These are phyloP conservation scores for Nakazawaea siamensis DNA, from an alignment of 805 yeast species.

Conservation along the genomic window DNA sequence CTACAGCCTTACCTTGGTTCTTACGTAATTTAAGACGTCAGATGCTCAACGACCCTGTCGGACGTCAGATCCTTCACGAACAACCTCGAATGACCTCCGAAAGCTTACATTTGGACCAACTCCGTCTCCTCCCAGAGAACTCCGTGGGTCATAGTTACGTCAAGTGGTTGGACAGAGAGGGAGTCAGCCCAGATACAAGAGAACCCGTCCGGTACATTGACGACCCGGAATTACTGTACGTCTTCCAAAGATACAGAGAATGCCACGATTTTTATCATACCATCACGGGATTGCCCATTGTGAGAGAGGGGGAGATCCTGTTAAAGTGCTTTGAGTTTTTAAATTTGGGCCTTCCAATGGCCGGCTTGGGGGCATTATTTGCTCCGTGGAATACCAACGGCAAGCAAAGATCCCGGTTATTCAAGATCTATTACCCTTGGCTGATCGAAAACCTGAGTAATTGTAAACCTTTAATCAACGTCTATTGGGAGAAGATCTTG, in stretches of 20 bases:
- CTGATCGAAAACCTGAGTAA: conserved; percentile 65
- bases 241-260: conserved; percentile 91
- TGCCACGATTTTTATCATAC: conserved; percentile 97
- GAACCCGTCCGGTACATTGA: conserved; percentile 82
- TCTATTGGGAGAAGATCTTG: conserved; percentile 84
- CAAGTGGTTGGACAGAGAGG: conserved; percentile 76
- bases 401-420: conserved; percentile 54
- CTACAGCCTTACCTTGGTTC: conserved; percentile 70
- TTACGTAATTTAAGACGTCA: conserved; percentile 52
- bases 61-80: conserved; percentile 71
- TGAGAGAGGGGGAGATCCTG: conserved; percentile 94
- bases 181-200: conserved; percentile 90
- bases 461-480: conserved; percentile 72
- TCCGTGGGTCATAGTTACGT: conserved; percentile 77
- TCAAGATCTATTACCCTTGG: conserved; percentile 80
- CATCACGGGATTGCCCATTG: conserved; percentile 80
- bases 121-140: conserved; percentile 51
- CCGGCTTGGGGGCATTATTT: conserved; percentile 84
- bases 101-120: conserved; percentile 52
- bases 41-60: conserved; percentile 71
- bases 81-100: conserved; percentile 77
- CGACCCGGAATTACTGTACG: conserved; percentile 84
- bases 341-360: conserved; percentile 91
- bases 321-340: conserved; percentile 88
- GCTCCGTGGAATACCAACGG: conserved; percentile 60